Evolutionary conservation across 2,329 filamentous ascomycete genomes (phyloP), one percentile per base, ranked within the genome.

Genomic region (Fonsecaea pedrosoi): DNA sequence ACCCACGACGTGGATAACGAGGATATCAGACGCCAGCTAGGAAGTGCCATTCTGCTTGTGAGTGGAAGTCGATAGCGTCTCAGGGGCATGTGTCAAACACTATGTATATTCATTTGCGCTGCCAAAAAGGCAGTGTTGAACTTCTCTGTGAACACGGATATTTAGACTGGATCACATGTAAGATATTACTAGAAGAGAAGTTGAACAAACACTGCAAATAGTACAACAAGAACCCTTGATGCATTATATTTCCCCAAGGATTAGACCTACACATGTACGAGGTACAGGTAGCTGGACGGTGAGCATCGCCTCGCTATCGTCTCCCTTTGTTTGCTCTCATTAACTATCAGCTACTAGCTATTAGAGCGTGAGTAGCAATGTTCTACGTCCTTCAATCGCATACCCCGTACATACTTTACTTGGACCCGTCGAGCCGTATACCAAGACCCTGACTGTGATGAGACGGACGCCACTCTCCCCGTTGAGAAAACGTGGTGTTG

Each of bases 1-100:
- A 97, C 94, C 34, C 95, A 99, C 80, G 95, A 99, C 82, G 95
- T 99, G 0, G 91, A 96, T 74, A 91, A 89, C 78, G 94, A 96
- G 79, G 95, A 99, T 78, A 73, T 98, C 71, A 86, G 88, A 76
- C 86, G 94, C 74, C 95, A 98, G 81, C 81, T 98, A 67, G 95
- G 94, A 13, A 96, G 92, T 77, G 91, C 92, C 10, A 85, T 97
- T 15, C 77, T 98, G 74, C 81, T 98, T 58, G 90, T 97, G 9
- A 89, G 87, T 64, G 90, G 90, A 1, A 82, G 35, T 18, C 54
- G 59, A 54, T 63, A 64, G 42, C 21, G 18, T 12, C 8, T 50
- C 21, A 21, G 12, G 2, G 7, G 40, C 8, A 50, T 30, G 21
- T 3, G 18, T 3, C 4, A 25, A 30, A 12, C 8, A 12, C 5